These are phyloP conservation scores for Diutina mesorugosa DNA, from an alignment of 1,139 yeast species.

Conservation along the genomic window DNA sequence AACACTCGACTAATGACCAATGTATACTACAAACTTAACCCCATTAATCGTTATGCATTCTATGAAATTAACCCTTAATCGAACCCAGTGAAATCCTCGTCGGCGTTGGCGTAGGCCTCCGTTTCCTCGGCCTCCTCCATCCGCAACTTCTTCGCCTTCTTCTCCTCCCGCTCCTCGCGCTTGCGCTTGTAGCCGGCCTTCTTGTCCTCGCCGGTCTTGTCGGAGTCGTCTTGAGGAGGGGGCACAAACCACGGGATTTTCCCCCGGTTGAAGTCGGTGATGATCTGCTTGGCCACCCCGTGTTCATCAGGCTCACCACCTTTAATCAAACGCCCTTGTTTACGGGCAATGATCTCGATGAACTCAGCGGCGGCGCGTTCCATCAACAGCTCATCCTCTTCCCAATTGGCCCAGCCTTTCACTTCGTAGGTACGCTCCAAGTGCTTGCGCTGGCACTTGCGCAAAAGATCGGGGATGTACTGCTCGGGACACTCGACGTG, in stretches of 20 bases:
- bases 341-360: slow-evolving; percentile 81
- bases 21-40: not conserved
- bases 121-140: not conserved
- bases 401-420: slow-evolving; percentile 67
- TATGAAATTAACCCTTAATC: not conserved
- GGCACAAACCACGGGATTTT: slow-evolving; percentile 96
- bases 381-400: slow-evolving; percentile 24
- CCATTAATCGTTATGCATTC: not conserved
- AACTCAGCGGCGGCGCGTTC: slow-evolving; percentile 62
- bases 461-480: slow-evolving; percentile 77
- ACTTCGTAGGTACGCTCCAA: slow-evolving; percentile 92
- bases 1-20: not conserved
- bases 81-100: slow-evolving; percentile 2
- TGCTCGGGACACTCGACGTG: slow-evolving; percentile 94
- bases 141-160: slow-evolving; percentile 7
- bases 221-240: slow-evolving; percentile 67
- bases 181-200: slow-evolving; percentile 41
- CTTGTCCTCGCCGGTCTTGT: slow-evolving; percentile 41
- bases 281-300: slow-evolving; percentile 81
- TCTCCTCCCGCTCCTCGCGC: slow-evolving; percentile 29
- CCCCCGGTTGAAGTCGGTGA: slow-evolving; percentile 93
- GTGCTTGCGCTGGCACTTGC: slow-evolving; percentile 80
- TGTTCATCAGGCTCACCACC: slow-evolving; percentile 98
- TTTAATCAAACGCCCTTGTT: slow-evolving; percentile 81
- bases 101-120: not conserved